Evolutionary conservation across 192 early-diverging fungal species (phyloP), one percentile per base, ranked within the genome.

Genomic region (Phycomyces nitens): DNA sequence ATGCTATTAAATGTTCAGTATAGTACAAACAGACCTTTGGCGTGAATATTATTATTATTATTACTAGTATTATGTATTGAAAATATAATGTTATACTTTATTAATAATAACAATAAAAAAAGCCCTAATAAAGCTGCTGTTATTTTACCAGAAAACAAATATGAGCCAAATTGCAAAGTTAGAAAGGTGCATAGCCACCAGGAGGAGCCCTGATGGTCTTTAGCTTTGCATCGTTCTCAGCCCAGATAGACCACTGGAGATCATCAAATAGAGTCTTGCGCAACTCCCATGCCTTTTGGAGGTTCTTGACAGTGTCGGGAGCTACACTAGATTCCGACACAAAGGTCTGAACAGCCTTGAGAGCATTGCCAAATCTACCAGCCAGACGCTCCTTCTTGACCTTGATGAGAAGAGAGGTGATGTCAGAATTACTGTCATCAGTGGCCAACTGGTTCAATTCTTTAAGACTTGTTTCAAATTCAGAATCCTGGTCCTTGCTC

Each of bases 311-410:
- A 24, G 78, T 84, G 2, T 84, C 77, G 15, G 58, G 51, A 39
- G 73, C 77, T 20, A 84, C 65, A 27, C 78, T 75, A 21, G 73
- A 75, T 0, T 89, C 88, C 26, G 51, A 66, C 52, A 94, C 68
- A 76, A 82, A 97, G 63, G 84, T 86, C 68, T 89, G 80, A 38
- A 91, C 66, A 0, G 80, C 82, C 70, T 90, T 88, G 62, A 95
- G 72, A 0, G 92, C 95, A 40, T 73, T 71, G 7, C 86, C 95
- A 47, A 78, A 62, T 23, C 84, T 76, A 0, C 82, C 79, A 27
- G 82, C 76, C 54, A 74, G 67, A 22, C 81, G 68, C 58, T 82
- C 85, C 57, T 83, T 54, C 21, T 73, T 88, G 62, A 92, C 60
- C 38, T 81, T 81, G 7, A 84, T 69, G 6, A 85, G 55, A 10